Percentiles rank a stretch among this genome's conserved stretches.
Conservation (phyloP, 306 rosid species). For the Comarum palustre region DNA sequence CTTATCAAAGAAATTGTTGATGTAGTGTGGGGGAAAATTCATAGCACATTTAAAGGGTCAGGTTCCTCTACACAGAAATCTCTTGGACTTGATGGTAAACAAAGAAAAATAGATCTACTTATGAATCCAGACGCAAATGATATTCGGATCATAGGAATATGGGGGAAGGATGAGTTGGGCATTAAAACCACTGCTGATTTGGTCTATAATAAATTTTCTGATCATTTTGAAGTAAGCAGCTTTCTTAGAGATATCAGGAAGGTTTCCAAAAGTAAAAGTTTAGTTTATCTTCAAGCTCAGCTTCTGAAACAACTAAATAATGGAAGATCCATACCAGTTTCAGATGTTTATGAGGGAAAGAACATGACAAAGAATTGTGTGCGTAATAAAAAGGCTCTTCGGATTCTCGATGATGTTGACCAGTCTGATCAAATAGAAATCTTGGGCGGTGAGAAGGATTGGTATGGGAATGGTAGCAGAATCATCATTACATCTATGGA, state of each 20-base stretch:
- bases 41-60: neutral
- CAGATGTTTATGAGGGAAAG: constrained; percentile 6
- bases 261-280: neutral
- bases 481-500: constrained; percentile 33
- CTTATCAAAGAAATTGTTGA: neutral
- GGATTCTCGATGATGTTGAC: constrained; percentile 35
- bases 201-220: neutral
- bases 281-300: constrained; percentile 24
- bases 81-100: no score
- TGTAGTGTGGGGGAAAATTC: neutral
- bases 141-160: neutral
- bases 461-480: constrained; percentile 30
- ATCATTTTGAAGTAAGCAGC: neutral
- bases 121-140: neutral
- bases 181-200: neutral
- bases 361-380: constrained; percentile 16
- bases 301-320: constrained; percentile 21
- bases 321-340: neutral
- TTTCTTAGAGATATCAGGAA: neutral
- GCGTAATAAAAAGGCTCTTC: constrained; percentile 15
- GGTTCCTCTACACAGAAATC: neutral
- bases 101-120: neutral
- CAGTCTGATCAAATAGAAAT: constrained; percentile 28
- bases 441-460: constrained; percentile 22
- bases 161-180: neutral